A percentile compares a stretch with the other conserved stretches of the same genome.
These are phyloP conservation scores for Pistacia vera DNA, from an alignment of 345 rosid species.

Conservation along the genomic window DNA sequence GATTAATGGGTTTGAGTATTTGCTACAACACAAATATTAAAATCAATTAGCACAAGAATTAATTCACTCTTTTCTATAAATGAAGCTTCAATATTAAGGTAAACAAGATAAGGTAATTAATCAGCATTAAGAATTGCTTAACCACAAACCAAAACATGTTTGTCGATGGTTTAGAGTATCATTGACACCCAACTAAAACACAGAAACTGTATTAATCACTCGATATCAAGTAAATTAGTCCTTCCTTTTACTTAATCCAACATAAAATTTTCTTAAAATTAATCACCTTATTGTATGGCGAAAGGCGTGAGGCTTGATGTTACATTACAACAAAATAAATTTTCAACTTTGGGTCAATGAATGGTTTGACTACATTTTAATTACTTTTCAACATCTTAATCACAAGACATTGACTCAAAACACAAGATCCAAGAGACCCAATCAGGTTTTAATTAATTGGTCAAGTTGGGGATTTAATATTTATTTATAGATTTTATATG, in stretches of 20 bases:
- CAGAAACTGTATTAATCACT: neutral
- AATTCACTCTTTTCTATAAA: neutral
- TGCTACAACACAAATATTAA: no score
- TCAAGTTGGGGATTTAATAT: slow-evolving; percentile 4
- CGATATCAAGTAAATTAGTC: no score
- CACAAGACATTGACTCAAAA: neutral
- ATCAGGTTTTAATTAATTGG: neutral
- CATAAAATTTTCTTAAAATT: neutral
- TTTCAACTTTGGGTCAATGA: slow-evolving; percentile 3
- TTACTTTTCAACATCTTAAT: neutral
- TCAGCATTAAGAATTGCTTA: slow-evolving; percentile 14
- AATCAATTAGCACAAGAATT: neutral
- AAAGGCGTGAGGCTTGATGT: neutral
- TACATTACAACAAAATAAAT: slow-evolving; percentile 1
- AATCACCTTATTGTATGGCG: neutral
- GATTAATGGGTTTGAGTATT: no score
- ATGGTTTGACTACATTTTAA: neutral
- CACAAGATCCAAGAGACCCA: slow-evolving; percentile 10
- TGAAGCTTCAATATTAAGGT: neutral
- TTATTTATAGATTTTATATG: neutral
- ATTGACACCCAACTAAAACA: slow-evolving; percentile 10
- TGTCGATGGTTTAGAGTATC: slow-evolving; percentile 10
- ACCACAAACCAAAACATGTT: slow-evolving; percentile 31
- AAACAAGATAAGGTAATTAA: neutral
- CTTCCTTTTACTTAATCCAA: neutral